Conservation (phyloP, 441 rosid genomes). For the Dalechampia spathulata region DNA sequence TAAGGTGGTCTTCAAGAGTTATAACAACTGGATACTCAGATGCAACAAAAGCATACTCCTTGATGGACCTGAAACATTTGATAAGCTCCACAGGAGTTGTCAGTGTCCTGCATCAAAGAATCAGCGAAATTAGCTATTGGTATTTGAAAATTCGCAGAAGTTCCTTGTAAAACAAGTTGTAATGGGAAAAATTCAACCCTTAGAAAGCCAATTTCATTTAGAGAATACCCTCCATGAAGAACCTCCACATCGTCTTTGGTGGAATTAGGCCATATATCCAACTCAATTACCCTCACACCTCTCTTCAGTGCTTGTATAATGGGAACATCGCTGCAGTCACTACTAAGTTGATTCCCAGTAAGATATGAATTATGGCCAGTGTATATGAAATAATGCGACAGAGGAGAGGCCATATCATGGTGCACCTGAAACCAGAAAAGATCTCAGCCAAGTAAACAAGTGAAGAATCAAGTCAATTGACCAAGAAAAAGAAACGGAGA, state of each 20-base stretch:
- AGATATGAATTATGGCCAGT: slow-evolving; percentile 92
- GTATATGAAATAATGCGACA: slow-evolving; percentile 75
- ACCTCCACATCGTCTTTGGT: slow-evolving; percentile 58
- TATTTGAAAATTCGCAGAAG: no score
- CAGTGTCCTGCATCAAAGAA: slow-evolving; percentile 49
- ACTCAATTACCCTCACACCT: slow-evolving; percentile 91
- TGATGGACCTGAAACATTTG: slow-evolving; percentile 68
- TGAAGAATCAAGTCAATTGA: no score
- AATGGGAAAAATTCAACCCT: no score
- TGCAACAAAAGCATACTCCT: slow-evolving; percentile 62
- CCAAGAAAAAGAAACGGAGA: no score
- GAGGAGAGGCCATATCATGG: slow-evolving; percentile 73
- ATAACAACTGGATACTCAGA: slow-evolving; percentile 83
- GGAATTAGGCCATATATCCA: slow-evolving; percentile 94
- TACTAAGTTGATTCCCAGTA: slow-evolving; percentile 87
- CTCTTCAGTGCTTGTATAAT: slow-evolving; percentile 56
- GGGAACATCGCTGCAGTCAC: slow-evolving; percentile 86
- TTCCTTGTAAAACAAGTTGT: no score
- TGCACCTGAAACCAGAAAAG: no score
- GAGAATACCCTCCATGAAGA: slow-evolving; percentile 93
- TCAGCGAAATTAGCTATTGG: slow-evolving; percentile 1
- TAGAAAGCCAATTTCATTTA: no score
- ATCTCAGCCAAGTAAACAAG: no score
- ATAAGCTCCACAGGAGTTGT: slow-evolving; percentile 81
- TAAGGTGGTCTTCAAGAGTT: slow-evolving; percentile 94